Percentiles rank a stretch among this genome's conserved stretches.
These are phyloP conservation scores for Baorangia bicolor DNA, from an alignment of 768 basidiomycete species.

Conservation along the genomic window DNA sequence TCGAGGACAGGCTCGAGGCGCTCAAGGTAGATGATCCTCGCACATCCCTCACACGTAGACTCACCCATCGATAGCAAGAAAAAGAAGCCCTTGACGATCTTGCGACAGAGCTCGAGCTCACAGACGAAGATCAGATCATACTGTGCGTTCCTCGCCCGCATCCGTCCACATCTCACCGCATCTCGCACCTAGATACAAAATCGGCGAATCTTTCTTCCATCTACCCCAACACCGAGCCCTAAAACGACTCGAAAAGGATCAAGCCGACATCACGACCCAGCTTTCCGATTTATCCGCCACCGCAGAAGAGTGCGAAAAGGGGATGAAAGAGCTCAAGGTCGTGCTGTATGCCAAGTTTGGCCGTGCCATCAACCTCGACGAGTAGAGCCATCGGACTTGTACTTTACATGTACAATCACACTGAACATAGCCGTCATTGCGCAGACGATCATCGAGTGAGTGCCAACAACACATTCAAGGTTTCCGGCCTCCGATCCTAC, in stretches of 20 bases:
- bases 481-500: conserved; percentile 1
- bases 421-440: background rate
- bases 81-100: conserved; percentile 94
- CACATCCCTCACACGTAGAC: background rate
- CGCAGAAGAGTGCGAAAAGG: conserved; percentile 63
- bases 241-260: conserved; percentile 69
- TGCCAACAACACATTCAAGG: background rate
- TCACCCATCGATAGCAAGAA: conserved; percentile 61
- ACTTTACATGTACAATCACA: background rate
- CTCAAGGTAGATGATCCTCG: conserved; percentile 57
- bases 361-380: conserved; percentile 89
- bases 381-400: conserved; percentile 35
- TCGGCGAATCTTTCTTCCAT: conserved; percentile 88
- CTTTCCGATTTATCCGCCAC: conserved; percentile 49
- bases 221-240: conserved; percentile 67
- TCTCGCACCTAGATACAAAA: conserved; percentile 72
- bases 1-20: conserved; percentile 68
- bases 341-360: conserved; percentile 89
- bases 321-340: conserved; percentile 82
- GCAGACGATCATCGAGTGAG: background rate
- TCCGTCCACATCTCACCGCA: conserved; percentile 59
- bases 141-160: conserved; percentile 47
- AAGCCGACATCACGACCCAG: conserved; percentile 53
- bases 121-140: conserved; percentile 79
- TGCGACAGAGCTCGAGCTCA: conserved; percentile 81